phyloP scores from a whole-genome alignment of 306 rosid species.

The Purshia tridentata region DNA sequence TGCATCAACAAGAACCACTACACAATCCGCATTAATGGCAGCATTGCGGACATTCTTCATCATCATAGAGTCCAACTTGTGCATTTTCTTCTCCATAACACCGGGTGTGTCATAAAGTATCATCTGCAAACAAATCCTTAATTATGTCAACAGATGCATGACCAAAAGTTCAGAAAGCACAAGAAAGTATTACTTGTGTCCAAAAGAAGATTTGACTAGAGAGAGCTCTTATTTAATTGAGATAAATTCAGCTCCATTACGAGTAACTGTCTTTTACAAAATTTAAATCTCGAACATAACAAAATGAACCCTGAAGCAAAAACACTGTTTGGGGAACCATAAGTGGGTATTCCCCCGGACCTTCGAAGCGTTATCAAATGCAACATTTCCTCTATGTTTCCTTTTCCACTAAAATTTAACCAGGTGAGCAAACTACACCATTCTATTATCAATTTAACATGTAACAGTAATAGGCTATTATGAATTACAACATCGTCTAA shows the following conservation, averaged over 20 bases:
- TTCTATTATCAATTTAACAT: background rate
- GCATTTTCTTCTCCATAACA: slow-evolving; percentile 87
- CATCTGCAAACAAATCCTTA: slow-evolving; percentile 55
- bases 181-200: background rate
- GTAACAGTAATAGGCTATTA: background rate
- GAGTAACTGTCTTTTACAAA: background rate
- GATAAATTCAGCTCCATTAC: background rate
- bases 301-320: background rate
- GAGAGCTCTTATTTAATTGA: background rate
- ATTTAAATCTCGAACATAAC: background rate
- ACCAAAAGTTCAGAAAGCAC: background rate
- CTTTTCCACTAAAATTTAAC: background rate
- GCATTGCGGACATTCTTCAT: slow-evolving; percentile 96
- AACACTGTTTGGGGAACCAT: background rate
- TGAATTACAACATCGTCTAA: background rate
- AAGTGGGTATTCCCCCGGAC: background rate
- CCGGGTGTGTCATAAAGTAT: slow-evolving; percentile 97
- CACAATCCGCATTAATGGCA: slow-evolving; percentile 83
- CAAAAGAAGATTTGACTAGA: background rate
- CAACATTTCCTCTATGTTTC: background rate
- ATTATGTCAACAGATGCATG: slow-evolving; percentile 29
- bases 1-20: slow-evolving; percentile 95
- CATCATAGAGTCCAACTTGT: slow-evolving; percentile 94
- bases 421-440: background rate
- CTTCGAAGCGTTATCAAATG: background rate